Evolutionary conservation across 352 stramenopile species (phyloP).

Genomic region (Pythium oligandrum): DNA sequence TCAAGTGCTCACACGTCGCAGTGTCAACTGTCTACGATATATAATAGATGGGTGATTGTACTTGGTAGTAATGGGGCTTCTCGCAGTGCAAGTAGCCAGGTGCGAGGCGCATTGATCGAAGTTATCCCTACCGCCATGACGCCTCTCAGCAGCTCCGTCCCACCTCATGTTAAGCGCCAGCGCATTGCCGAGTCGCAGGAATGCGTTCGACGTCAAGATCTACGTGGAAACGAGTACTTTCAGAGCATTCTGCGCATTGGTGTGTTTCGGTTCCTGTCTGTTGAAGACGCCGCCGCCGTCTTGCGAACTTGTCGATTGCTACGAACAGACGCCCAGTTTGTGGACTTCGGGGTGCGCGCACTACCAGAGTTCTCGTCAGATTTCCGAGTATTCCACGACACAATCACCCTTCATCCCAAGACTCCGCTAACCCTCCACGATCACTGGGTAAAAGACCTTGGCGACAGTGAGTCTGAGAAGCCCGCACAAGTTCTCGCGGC

Average conservation of each 20-base stretch:
- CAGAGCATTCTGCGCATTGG: slow-evolving; percentile 9
- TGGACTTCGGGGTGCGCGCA: not conserved
- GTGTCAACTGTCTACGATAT: too few relatives aligned
- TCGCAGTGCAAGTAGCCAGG: too few relatives aligned
- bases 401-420: too few relatives aligned
- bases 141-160: too few relatives aligned
- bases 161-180: not conserved
- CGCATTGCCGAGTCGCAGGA: slow-evolving; percentile 4
- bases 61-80: too few relatives aligned
- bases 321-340: slow-evolving; percentile 3
- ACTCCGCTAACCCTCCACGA: not conserved
- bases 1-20: too few relatives aligned
- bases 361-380: slow-evolving; percentile 10
- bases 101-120: too few relatives aligned
- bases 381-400: not conserved
- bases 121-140: too few relatives aligned
- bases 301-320: slow-evolving; percentile 9
- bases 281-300: slow-evolving; percentile 8
- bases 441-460: slow-evolving; percentile 1
- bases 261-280: slow-evolving; percentile 11
- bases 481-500: slow-evolving; percentile 3
- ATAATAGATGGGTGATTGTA: too few relatives aligned
- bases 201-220: not conserved
- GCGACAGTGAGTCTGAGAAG: not conserved
- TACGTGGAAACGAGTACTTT: slow-evolving; percentile 2